Evolutionary conservation across 441 rosid genomes (phyloP), one percentile per base, ranked within the genome.

Genomic region (Erodium texanum): DNA sequence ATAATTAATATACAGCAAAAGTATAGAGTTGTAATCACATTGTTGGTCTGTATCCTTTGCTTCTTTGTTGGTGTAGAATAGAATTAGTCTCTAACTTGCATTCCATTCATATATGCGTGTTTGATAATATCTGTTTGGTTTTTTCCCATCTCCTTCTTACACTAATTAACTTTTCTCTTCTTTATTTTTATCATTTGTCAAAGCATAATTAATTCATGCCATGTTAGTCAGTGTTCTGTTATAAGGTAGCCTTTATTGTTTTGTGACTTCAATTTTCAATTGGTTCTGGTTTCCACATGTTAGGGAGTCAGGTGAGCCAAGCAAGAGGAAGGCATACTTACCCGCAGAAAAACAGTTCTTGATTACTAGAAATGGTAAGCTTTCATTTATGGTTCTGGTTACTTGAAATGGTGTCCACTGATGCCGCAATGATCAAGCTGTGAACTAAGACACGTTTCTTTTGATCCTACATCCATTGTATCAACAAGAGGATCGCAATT

Each of bases 231-330:
- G 15, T 58, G 15, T 58, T 58, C 62, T 20, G 14, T 10, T 20
- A 58, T 20, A 11, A 56, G 62, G 3, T 56, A 56, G 34, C 18
- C 0, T 63, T 27, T 38, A 23, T 29, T 50, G 7, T 12, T 7
- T 61, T 24, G 18, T n/a, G 24, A 14, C n/a, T 19, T n/a, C 23
- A 24, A 15, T 64, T 27, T 64, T 12, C 1, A 10, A n/a, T 34
- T 14, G 5, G 2, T 45, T 27, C 24, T 0, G 67, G 15, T 15
- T 65, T 62, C 16, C 65, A 38, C n/a, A 56, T 64, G 58, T 71
- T 68, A 92, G 98, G 99, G 99, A 94, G 77, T 88, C 93, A 2
- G 99, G 99, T 7, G 98, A 94, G 50, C 89, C 98, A 59, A 83
- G 82, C 88, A 90, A 86, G 86, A 85, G 96, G 81, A 92, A 88